These are phyloP conservation scores for Capsella bursapastoris DNA, from an alignment of 345 rosid genomes.

Conservation along the genomic window DNA sequence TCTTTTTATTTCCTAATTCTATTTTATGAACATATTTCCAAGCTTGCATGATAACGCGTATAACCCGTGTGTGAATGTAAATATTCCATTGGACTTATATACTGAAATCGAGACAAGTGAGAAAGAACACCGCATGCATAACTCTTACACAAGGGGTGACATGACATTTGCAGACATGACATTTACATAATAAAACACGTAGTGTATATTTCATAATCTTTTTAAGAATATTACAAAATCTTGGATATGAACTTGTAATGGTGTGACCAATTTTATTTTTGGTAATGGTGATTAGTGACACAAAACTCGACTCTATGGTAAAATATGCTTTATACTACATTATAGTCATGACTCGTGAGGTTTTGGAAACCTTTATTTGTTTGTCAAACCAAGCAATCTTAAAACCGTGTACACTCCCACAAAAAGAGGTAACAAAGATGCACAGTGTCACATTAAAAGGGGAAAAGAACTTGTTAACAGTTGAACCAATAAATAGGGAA, in stretches of 20 bases:
- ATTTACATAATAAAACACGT: not conserved
- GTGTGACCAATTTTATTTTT: not conserved
- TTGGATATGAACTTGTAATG: not conserved
- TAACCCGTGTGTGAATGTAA: not conserved
- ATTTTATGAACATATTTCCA: not conserved
- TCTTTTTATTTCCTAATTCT: not conserved
- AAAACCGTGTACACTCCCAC: conserved; percentile 21
- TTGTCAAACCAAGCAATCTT: conserved; percentile 15
- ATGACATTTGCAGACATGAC: not conserved
- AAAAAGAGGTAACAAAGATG: conserved; percentile 22
- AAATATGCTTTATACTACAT: conserved; percentile 10
- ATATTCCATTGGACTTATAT: not conserved
- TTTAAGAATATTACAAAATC: not conserved
- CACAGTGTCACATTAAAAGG: conserved; percentile 33
- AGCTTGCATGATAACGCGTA: conserved; percentile 12
- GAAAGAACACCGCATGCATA: not conserved
- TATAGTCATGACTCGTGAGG: conserved; percentile 25
- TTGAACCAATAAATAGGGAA: conserved; percentile 34
- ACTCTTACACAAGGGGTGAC: not conserved
- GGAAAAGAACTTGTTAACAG: conserved; percentile 23
- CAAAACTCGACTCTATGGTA: not conserved
- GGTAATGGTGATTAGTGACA: not conserved
- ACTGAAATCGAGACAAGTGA: not conserved
- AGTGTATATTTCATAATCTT: not conserved
- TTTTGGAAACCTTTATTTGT: conserved; percentile 5